Base-by-base conservation (phyloP, 1,139 yeast genomes). In the Hansenula sp. region DNA sequence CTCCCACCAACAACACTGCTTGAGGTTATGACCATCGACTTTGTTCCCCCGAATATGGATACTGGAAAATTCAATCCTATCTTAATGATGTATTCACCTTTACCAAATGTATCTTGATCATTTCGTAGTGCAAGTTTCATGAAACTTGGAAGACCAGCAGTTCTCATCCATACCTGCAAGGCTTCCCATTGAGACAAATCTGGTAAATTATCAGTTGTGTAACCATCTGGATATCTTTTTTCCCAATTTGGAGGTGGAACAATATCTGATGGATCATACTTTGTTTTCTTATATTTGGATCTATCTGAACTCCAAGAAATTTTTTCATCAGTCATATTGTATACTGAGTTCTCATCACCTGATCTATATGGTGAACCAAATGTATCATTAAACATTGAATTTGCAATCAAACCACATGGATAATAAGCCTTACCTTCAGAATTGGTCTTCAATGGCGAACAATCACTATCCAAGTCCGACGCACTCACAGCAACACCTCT, bases 171-270 rank as follows among this genome's bases (percentile, higher is more conserved):
- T 58, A 84, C 85, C 63, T 84, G 89, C 41, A 76, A 68, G 35
- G 71, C 66, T 51, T 76, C 78, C 78, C 84, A 77, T 10, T 66
- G 63, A 1, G 80, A 70, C 35, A 85, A 59, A 54, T 80, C 77
- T 2, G 87, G 88, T 46, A 85, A 57, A 59, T 84, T 84, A 4
- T 74, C 71, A 30, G 71, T 77, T 27, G 81, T 84, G 61, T 85
- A 85, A 1, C 93, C 93, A 46, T 84, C 62, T 1, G 94, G 94
- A 57, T 66, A 85, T 60, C 52, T 67, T 51, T 75, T 74, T 41
- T 66, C 66, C 94, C 94, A 85, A 62, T 80, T 82, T 47, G 88
- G 89, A 11, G 94, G 94, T 8, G 94, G 94, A 1, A 79, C 86
- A 40, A 85, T 73, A 19, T 83, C 80, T n/a, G 68, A 60, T 13